Conservation (phyloP, 75 land plant genomes). For the Adiantum capillusveneris region DNA sequence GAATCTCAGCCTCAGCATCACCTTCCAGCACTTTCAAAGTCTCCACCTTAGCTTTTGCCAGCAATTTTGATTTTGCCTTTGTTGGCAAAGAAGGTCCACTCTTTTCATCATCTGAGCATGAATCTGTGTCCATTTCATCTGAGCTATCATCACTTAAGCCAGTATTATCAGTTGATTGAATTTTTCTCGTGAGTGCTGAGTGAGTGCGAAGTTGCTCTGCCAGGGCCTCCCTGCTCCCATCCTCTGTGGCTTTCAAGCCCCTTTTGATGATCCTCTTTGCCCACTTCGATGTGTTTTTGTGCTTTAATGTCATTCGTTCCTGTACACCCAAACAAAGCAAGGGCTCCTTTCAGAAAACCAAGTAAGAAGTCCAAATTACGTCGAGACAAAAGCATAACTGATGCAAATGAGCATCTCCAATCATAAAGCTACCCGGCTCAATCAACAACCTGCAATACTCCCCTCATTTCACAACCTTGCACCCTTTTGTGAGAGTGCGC, state of each 20-base stretch:
- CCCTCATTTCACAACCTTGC: no score
- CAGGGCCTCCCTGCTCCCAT: conserved; percentile 78
- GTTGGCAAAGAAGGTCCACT: conserved; percentile 13
- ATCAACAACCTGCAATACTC: no score
- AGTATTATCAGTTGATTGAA: conserved; percentile 44
- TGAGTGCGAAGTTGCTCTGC: conserved; percentile 70
- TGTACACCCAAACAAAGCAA: conserved; percentile 17
- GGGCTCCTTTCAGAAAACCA: no score
- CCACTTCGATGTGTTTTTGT: conserved; percentile 80
- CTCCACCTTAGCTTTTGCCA: conserved; percentile 46
- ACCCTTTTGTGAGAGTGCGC: no score
- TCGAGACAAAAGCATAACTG: no score
- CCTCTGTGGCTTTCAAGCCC: conserved; percentile 71
- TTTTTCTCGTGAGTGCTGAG: conserved; percentile 62
- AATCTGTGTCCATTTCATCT: conserved; percentile 33
- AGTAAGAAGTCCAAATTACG: no score
- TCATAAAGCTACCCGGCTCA: no score
- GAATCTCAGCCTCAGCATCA: conserved; percentile 51
- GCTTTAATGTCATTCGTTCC: conserved; percentile 91
- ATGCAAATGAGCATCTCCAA: conserved; percentile 2
- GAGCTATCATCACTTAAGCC: conserved; percentile 42
- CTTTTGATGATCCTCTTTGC: conserved; percentile 74
- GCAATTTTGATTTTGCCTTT: conserved; percentile 24
- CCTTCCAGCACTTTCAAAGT: conserved; percentile 35
- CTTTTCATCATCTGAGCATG: conserved; percentile 17